Evolutionary conservation across 2,329 filamentous ascomycete genomes (phyloP), one percentile per base, ranked within the genome.

Genomic region (Orbilia javanica): DNA sequence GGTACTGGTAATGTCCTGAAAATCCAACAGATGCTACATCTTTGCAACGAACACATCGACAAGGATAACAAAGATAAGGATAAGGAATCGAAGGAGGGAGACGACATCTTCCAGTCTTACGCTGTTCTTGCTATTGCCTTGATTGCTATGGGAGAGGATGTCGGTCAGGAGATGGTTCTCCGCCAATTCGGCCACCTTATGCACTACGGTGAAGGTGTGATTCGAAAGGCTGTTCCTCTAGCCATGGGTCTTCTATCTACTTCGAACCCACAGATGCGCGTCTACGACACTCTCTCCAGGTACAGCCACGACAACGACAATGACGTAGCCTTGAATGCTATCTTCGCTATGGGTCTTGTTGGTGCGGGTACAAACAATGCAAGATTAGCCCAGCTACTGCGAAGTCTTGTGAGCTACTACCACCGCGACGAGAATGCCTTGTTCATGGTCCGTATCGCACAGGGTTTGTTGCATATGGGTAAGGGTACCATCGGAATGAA

Each of bases 251-350:
- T 99, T 68, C 91, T 99, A 83, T 97, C 93, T 85, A 93, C 96
- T 11, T 97, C 94, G 86, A 99, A 99, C 86, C 96, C 96, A 10
- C 96, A 99, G 84, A 99, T 99, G 95, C 99, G 98, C 88, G 93
- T 99, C 57, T 99, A 99, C 86, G 96, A 99, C 84, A 99, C 96
- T 0, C 87, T 99, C 10, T 99, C 96, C 64, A 89, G 96, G 83
- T 99, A 99, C 88, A 96, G 92, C 80, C 96, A 99, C 88, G 96
- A 99, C 86, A 99, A 96, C 81, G 96, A 99, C 86, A 96, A 95
- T 79, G 96, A 99, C 82, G 96, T 99, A 55, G 96, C 96, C 44
- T 92, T 99, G 85, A 99, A 98, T 83, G 94, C 96, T 82, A 99
- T 99, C 83, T 99, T 99, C 83, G 94, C 96, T 81, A 99, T 99